Conservation (phyloP, 768 basidiomycete species). For the Russula virescens region DNA sequence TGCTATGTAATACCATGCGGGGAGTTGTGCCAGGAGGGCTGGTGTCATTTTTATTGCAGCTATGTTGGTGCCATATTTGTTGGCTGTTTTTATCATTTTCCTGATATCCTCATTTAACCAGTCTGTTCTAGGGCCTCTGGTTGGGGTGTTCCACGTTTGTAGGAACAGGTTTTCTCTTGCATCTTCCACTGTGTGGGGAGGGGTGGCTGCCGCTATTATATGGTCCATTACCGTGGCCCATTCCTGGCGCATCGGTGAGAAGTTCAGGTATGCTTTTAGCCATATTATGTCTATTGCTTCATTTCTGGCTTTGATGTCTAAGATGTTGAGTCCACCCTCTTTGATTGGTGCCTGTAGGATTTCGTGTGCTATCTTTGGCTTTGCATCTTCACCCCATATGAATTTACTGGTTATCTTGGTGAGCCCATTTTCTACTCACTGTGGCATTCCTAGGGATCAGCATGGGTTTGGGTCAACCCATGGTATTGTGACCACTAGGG, state of each 20-base stretch:
- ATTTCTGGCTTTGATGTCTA: constrained; percentile 12
- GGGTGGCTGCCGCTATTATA: neutral
- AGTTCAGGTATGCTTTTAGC: constrained; percentile 17
- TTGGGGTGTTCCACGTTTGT: constrained; percentile 10
- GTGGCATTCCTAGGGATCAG: neutral
- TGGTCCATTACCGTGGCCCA: constrained; percentile 21
- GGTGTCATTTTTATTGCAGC: neutral
- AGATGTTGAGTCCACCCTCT: constrained; percentile 14
- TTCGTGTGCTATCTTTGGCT: neutral
- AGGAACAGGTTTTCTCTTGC: constrained; percentile 5
- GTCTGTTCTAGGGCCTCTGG: neutral
- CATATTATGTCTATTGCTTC: constrained; percentile 20
- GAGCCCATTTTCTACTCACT: neutral
- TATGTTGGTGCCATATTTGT: neutral
- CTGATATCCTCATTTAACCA: neutral
- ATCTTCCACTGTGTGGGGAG: neutral
- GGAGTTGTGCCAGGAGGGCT: neutral
- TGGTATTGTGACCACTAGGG: no score
- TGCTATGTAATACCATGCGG: constrained; percentile 19
- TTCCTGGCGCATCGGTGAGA: neutral
- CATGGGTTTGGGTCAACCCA: no score
- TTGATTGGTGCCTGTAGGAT: neutral
- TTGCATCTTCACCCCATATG: constrained; percentile 14
- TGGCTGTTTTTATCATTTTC: constrained; percentile 4
- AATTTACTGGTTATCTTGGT: constrained; percentile 11